Evolutionary conservation across 2,329 filamentous ascomycete genomes (phyloP).

Genomic region (Exophiala aquamarina): DNA sequence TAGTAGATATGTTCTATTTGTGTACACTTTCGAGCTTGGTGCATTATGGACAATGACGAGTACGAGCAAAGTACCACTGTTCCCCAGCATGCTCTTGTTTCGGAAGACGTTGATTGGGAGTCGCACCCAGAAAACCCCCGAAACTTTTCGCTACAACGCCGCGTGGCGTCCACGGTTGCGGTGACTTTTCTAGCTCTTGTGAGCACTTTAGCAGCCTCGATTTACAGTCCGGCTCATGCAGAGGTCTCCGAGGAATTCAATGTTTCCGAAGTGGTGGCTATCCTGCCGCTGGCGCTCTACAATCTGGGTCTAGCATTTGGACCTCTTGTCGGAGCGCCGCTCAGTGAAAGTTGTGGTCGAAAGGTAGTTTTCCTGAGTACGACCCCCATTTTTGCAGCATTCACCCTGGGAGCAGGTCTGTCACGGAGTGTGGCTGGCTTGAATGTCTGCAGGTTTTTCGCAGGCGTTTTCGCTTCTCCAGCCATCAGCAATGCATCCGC

Average conservation of each 20-base stretch:
- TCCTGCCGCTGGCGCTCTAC: conserved; percentile 38
- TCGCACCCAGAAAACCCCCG: conserved; percentile 26
- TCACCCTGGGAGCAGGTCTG: conserved; percentile 30
- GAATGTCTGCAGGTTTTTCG: conserved; percentile 29
- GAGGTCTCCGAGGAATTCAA: conserved; percentile 53
- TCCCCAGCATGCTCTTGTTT: no score
- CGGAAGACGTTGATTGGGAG: no score
- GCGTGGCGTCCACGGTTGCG: conserved; percentile 19
- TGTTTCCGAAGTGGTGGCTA: conserved; percentile 29
- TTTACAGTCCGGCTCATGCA: conserved; percentile 41
- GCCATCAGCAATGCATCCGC: conserved; percentile 30
- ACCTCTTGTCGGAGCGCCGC: conserved; percentile 36
- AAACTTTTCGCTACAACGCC: conserved; percentile 23
- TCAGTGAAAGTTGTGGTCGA: conserved; percentile 39
- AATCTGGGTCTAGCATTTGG: conserved; percentile 39
- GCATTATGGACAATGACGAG: no score
- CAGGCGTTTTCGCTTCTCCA: conserved; percentile 29
- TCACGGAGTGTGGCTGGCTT: conserved; percentile 23
- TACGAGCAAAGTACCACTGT: no score
- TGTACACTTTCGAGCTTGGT: no score
- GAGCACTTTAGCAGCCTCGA: conserved; percentile 27
- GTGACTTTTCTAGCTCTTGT: conserved; percentile 24
- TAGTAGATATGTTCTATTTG: no score
- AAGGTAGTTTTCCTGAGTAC: conserved; percentile 37
- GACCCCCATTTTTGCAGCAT: conserved; percentile 36